Base-by-base conservation (phyloP, 2,329 filamentous ascomycete genomes). In the Penicillium italicum region DNA sequence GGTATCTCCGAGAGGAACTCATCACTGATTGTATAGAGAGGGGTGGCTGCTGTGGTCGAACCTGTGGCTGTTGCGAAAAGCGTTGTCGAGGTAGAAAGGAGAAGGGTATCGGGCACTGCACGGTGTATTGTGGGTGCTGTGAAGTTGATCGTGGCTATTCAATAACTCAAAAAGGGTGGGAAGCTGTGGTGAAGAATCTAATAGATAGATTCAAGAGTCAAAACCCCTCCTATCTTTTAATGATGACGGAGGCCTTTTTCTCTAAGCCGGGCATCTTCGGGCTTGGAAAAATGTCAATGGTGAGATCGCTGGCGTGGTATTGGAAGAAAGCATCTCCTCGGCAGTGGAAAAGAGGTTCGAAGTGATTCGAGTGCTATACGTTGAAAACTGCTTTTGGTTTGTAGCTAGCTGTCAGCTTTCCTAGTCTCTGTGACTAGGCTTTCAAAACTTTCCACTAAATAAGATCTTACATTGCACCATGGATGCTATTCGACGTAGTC, bases 41-140 rank as follows among this genome's bases (percentile, higher is more conserved):
- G 14, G 47, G 37, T 41, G 47, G 36, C 11, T 50, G 47, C 18
- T 50, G 47, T 12, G 14, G 26, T 31, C 11, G 47, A 33, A 41
- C 8, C 18, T 50, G 47, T 41, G 47, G 37, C 10, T 49, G 47
- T 31, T 41, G 47, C 18, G 4, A 47, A 22, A 49, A 41, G 24
- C 34, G 20, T 18, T 34, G 20, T n/a, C 43, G 24, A 7, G 4
- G 14, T 24, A 14, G 28, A 4, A 26, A 26, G 20, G 43, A 10
- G 7, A 46, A 7, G 30, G 20, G 43, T 12, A 12, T n/a, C 9
- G 43, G 43, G 4, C 20, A 46, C 43, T 46, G 43, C 4, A 45
- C 30, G 43, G 2, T n/a, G 12, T 1, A 0, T 3, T 44, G 42
- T 31, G 10, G 26, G 11, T 44, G 28, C 26, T 31, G 42, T 22